These are phyloP conservation scores for Picea engelmannii DNA, from an alignment of 83 land plant genomes.

Conservation along the genomic window DNA sequence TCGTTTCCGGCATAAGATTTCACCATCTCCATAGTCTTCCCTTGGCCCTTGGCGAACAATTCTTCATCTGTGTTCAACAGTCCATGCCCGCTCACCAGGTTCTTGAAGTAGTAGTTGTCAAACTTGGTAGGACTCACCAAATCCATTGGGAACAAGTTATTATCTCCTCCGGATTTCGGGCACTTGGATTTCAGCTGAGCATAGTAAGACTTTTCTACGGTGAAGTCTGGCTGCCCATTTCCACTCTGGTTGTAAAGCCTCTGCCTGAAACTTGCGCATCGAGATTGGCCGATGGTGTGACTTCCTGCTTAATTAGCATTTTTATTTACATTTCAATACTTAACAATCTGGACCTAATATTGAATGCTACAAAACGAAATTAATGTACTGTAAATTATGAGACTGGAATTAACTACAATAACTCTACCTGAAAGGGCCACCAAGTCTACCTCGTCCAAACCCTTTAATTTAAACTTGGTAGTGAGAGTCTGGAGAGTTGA, in stretches of 20 bases:
- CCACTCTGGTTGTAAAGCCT: conserved; percentile 80
- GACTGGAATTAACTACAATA: too few relatives aligned
- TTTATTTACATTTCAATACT: not conserved
- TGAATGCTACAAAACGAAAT: not conserved
- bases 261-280: conserved; percentile 74
- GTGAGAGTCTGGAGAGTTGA: conserved; percentile 48
- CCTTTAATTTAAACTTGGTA: conserved; percentile 37
- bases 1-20: not conserved
- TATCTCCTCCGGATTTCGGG: conserved; percentile 66
- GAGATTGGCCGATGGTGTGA: too few relatives aligned
- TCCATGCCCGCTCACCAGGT: conserved; percentile 16
- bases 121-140: conserved; percentile 45
- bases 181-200: conserved; percentile 39
- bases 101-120: conserved; percentile 79
- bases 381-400: too few relatives aligned
- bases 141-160: conserved; percentile 61
- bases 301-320: too few relatives aligned
- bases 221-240: conserved; percentile 53
- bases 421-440: conserved; percentile 59
- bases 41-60: not conserved
- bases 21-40: not conserved
- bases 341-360: not conserved
- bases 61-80: conserved; percentile 31
- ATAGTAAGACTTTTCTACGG: conserved; percentile 37
- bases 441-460: conserved; percentile 50